Evolutionary conservation across 495 filamentous ascomycete genomes (phyloP), one percentile per base, ranked within the genome.

Genomic region (Thozetella sp.): DNA sequence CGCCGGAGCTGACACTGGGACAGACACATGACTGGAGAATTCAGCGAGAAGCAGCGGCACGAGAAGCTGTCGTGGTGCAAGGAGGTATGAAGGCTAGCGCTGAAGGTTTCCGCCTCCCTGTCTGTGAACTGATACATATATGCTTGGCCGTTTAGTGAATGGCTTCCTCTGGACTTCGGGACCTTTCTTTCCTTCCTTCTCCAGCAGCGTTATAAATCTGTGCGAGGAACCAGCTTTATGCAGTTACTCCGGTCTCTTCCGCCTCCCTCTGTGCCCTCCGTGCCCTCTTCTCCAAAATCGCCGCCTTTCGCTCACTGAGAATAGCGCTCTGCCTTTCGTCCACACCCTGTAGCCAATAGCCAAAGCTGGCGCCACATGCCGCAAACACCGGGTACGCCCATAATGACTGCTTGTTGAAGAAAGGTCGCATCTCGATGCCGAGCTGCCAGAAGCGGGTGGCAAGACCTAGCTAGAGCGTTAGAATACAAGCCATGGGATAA

Each of bases 371-470:
- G 62, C 93, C 93, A 56, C 91, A 83, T 59, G 81, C 85, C 24
- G 84, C 92, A 73, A 93, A 99, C 69, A 97, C 73, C 53, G 96
- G 93, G 77, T 96, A 99, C n/a, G 84, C 92, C 89, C 89, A 94
- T 60, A 95, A 82, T 43, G 89, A 86, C 69, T 86, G 80, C 58
- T 78, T 83, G 73, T 85, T 86, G 81, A 97, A 89, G 73, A 96
- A 86, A 20, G 95, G 95, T 57, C 95, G 93, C 94, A 97, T 96
- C 79, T 99, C 94, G 69, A 99, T 93, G 65, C 93, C 96, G 72
- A 98, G 89, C 77, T 97, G 94, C 92, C 92, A 97, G 74, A 92
- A 78, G 63, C 94, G 93, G 71, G 93, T 89, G 68, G 87, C 92
- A 70, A 96, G 71, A 81, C 95, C 95, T 99, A 59, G 22, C 10